Conservation (phyloP, 2,329 filamentous ascomycete genomes). For the Pezicula neosporulosa region DNA sequence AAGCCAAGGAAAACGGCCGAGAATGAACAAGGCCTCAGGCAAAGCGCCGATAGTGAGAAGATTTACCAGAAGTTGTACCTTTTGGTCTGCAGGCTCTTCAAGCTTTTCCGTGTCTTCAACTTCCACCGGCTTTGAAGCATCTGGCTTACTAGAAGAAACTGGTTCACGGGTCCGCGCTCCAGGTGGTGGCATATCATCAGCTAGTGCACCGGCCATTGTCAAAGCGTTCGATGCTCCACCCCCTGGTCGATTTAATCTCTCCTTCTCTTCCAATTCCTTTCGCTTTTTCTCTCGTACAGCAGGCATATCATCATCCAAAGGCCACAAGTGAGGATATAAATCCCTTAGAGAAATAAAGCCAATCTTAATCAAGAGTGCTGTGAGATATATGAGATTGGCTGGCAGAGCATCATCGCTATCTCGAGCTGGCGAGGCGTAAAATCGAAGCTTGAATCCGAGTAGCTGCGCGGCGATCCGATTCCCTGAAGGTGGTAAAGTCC, state of each 20-base stretch:
- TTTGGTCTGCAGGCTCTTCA: slow-evolving; percentile 81
- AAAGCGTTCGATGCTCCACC: slow-evolving; percentile 75
- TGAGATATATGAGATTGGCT: slow-evolving; percentile 88
- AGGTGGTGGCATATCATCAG: slow-evolving; percentile 69
- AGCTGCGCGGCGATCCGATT: slow-evolving; percentile 92
- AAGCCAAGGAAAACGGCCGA: slow-evolving; percentile 91
- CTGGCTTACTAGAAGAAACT: slow-evolving; percentile 48
- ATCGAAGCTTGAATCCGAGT: slow-evolving; percentile 93
- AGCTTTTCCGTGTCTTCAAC: slow-evolving; percentile 46
- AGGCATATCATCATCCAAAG: slow-evolving; percentile 79
- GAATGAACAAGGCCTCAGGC: slow-evolving; percentile 87
- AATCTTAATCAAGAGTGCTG: slow-evolving; percentile 91
- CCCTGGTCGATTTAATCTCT: slow-evolving; percentile 67
- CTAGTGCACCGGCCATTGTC: slow-evolving; percentile 78
- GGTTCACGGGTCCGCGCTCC: slow-evolving; percentile 40
- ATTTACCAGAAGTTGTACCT: slow-evolving; percentile 78
- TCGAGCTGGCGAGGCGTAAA: slow-evolving; percentile 81
- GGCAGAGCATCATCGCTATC: slow-evolving; percentile 75
- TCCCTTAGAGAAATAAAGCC: slow-evolving; percentile 93
- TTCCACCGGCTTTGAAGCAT: slow-evolving; percentile 40
- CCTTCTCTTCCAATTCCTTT: slow-evolving; percentile 76
- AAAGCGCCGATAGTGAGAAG: slow-evolving; percentile 88
- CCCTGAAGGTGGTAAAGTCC: slow-evolving; percentile 77
- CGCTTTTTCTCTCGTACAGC: slow-evolving; percentile 64
- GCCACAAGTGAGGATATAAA: slow-evolving; percentile 88